phyloP scores from a whole-genome alignment of 148 eudicot genomes.

The Chenopodium berlandieri region DNA sequence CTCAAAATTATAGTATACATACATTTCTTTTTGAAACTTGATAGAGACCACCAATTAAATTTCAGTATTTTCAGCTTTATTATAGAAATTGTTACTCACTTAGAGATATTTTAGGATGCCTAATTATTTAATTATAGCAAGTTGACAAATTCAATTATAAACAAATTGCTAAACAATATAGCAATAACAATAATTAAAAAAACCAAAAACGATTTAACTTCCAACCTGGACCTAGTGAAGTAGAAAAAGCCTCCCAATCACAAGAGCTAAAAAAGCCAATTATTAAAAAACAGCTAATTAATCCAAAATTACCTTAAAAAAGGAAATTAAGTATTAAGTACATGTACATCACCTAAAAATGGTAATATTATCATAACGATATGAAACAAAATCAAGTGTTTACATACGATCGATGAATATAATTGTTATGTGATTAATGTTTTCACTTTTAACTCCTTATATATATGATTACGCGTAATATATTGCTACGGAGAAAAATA shows the following conservation, averaged over 20 bases:
- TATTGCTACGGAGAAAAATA: no score
- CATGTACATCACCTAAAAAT: no score
- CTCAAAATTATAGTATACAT: not conserved
- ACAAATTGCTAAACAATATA: not conserved
- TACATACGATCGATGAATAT: not conserved
- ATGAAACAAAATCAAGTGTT: no score
- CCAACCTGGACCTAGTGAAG: conserved; percentile 6
- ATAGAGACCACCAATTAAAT: not conserved
- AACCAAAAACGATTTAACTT: not conserved
- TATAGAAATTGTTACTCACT: not conserved
- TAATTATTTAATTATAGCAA: conserved; percentile 1
- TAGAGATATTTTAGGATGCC: not conserved
- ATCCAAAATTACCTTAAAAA: not conserved
- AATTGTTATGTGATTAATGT: no score
- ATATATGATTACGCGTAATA: not conserved
- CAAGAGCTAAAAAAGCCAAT: not conserved
- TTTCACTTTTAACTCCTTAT: not conserved
- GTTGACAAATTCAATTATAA: conserved; percentile 9
- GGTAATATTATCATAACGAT: no score
- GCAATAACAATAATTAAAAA: no score
- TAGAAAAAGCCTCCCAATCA: not conserved
- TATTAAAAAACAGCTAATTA: not conserved
- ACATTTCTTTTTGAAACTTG: not conserved
- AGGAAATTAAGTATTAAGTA: no score
- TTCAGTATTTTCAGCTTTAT: not conserved